Conservation (phyloP, 352 stramenopile genomes). For the Elongisporangium undulatum region DNA sequence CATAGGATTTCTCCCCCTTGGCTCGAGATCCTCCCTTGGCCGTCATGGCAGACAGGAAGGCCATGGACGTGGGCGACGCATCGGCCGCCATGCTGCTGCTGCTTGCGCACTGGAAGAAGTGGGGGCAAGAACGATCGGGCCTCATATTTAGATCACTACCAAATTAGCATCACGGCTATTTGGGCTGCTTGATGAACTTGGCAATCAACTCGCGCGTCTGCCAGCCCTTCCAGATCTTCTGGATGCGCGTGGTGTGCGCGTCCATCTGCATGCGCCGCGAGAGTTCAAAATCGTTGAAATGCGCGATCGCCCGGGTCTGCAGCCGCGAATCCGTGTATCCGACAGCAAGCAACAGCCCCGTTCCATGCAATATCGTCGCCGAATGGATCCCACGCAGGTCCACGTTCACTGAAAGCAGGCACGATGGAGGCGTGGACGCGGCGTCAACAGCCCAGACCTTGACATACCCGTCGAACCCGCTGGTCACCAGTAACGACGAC, state of each 20-base stretch:
- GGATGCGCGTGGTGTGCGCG: conserved; percentile 31
- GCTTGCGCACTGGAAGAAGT: neutral
- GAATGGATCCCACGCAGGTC: conserved; percentile 39
- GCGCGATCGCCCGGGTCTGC: conserved; percentile 26
- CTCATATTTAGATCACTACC: neutral
- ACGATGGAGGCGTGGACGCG: conserved; percentile 5
- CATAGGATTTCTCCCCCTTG: neutral
- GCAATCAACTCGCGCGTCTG: conserved; percentile 45
- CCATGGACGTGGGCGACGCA: neutral
- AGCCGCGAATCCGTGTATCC: conserved; percentile 39
- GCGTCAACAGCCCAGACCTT: conserved; percentile 51
- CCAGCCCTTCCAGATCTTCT: conserved; percentile 54
- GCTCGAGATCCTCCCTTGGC: conserved; percentile 8
- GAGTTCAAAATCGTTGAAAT: conserved; percentile 37
- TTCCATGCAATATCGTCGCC: conserved; percentile 22
- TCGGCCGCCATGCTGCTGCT: neutral
- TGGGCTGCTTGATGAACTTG: conserved; percentile 29
- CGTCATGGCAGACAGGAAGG: conserved; percentile 29
- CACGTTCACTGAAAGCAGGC: conserved; percentile 36
- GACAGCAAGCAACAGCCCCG: conserved; percentile 20
- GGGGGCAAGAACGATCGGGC: too few species aligned
- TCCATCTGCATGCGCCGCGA: conserved; percentile 27
- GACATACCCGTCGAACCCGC: conserved; percentile 54
- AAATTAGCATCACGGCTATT: neutral
- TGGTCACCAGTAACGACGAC: conserved; percentile 37